Evolutionary conservation across 2,329 filamentous ascomycete genomes (phyloP).

Genomic region (Onygenales sp.): DNA sequence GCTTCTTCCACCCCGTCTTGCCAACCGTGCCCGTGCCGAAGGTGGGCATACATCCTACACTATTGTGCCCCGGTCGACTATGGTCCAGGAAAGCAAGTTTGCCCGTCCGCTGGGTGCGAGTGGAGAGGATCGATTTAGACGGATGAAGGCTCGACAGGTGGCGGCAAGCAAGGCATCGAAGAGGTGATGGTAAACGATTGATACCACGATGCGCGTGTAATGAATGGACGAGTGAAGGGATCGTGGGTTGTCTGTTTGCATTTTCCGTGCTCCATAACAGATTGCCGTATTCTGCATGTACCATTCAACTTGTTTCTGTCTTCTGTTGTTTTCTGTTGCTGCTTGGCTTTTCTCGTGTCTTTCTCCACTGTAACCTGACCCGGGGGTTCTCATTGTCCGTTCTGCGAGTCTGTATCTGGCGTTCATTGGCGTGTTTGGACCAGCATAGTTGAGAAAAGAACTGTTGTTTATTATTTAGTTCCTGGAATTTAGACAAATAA

Average conservation of each 20-base stretch:
- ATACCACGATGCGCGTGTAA: not conserved
- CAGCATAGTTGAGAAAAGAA: not conserved
- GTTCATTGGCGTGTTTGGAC: too few species aligned
- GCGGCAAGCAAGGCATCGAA: constrained; percentile 32
- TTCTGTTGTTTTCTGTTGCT: too few species aligned
- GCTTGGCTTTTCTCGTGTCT: not conserved
- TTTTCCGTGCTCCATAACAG: too few species aligned
- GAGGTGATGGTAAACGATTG: constrained; percentile 14
- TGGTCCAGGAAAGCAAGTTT: constrained; percentile 36
- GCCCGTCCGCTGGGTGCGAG: constrained; percentile 37
- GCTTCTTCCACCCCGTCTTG: constrained; percentile 43
- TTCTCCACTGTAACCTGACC: not conserved
- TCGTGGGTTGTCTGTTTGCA: too few species aligned
- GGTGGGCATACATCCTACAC: constrained; percentile 52
- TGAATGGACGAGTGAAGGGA: not conserved
- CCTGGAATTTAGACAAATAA: not conserved
- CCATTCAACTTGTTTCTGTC: too few species aligned
- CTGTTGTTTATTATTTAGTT: not conserved
- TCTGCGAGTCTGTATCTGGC: too few species aligned
- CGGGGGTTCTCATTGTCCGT: too few species aligned
- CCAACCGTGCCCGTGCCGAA: constrained; percentile 51
- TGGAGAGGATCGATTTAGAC: constrained; percentile 39
- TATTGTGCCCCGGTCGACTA: constrained; percentile 52
- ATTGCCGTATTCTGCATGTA: too few species aligned
- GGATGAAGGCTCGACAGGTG: constrained; percentile 40